Base-by-base conservation (phyloP, 352 stramenopile genomes). In the Pythium vanterpoolii region DNA sequence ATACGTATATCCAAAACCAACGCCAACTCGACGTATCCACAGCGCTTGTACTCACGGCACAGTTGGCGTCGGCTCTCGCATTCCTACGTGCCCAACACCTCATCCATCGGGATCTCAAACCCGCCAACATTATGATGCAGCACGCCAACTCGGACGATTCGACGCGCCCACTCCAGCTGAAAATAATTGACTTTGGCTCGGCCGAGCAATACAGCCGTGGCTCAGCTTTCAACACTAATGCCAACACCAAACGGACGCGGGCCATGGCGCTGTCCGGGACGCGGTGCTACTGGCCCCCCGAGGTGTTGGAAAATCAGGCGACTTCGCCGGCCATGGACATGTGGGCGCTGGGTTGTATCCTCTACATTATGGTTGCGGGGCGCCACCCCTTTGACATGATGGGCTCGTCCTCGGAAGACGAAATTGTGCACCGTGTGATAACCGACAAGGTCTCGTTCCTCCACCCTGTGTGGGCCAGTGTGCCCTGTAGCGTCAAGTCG, bases 161-260 rank as follows among this genome's bases (percentile, higher is more conserved):
- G 23, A 18, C 33, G 13, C 59, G 66, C 21, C 9, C 33, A 7
- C 64, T 87, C 1, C 66, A 57, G 26, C 68, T 94, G 51, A 96
- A 96, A 61, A 79, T 96, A 38, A 94, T 95, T 42, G 87, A 96
- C 70, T 94, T 96, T 68, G 87, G 87, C 4, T 91, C 83, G n/a
- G 83, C 85, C 3, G 78, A 79, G 14, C 54, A 53, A 1, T 50
- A 56, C 3, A 52, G n/a, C n/a, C n/a, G n/a, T n/a, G n/a, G n/a
- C n/a, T n/a, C n/a, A n/a, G n/a, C n/a, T n/a, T n/a, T n/a, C n/a
- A n/a, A n/a, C n/a, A n/a, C n/a, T n/a, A n/a, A n/a, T n/a, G n/a
- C 16, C 0, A 30, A 50, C 5, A 8, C 31, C 26, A 44, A 31
- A 21, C 16, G 13, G 0, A 56, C 49, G 28, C 38, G 52, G 53